Conservation (phyloP, 2,329 filamentous ascomycete species). For the Pseudopyrenochaeta lycopersici region DNA sequence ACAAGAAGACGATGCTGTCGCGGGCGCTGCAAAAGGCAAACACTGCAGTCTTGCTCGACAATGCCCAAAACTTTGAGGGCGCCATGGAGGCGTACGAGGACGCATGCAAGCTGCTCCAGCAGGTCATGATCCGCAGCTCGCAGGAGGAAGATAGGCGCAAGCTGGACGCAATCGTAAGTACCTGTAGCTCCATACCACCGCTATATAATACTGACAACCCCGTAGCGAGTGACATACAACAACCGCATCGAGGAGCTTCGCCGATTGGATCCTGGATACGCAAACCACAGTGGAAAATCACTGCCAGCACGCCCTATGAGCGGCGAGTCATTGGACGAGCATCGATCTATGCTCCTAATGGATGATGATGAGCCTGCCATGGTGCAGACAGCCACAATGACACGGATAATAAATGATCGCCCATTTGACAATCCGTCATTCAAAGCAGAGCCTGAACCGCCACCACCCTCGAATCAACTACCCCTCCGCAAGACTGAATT, state of each 20-base stretch:
- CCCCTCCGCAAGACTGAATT: slow-evolving; percentile 44
- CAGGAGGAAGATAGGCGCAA: slow-evolving; percentile 89
- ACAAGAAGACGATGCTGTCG: slow-evolving; percentile 94
- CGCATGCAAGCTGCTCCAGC: slow-evolving; percentile 85
- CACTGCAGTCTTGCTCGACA: slow-evolving; percentile 92
- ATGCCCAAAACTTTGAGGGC: slow-evolving; percentile 92
- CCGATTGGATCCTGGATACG: slow-evolving; percentile 69
- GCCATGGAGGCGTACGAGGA: slow-evolving; percentile 91
- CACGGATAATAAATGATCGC: slow-evolving; percentile 60
- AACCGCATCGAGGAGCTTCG: slow-evolving; percentile 88
- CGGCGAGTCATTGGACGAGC: slow-evolving; percentile 60
- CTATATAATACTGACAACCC: slow-evolving; percentile 17
- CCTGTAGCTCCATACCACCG: background rate
- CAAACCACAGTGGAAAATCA: slow-evolving; percentile 70
- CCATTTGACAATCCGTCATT: slow-evolving; percentile 32
- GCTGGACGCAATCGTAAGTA: slow-evolving; percentile 88
- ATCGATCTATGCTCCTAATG: slow-evolving; percentile 47
- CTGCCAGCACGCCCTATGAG: slow-evolving; percentile 76
- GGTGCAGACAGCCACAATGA: slow-evolving; percentile 63
- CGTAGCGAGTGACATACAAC: slow-evolving; percentile 85
- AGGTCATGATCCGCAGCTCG: slow-evolving; percentile 85
- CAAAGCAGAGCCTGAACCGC: slow-evolving; percentile 26
- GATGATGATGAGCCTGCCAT: slow-evolving; percentile 52
- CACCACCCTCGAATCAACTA: slow-evolving; percentile 33
- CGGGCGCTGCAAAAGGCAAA: slow-evolving; percentile 95